These are phyloP conservation scores for Casuarina glauca DNA, from an alignment of 306 rosid genomes.

Conservation along the genomic window DNA sequence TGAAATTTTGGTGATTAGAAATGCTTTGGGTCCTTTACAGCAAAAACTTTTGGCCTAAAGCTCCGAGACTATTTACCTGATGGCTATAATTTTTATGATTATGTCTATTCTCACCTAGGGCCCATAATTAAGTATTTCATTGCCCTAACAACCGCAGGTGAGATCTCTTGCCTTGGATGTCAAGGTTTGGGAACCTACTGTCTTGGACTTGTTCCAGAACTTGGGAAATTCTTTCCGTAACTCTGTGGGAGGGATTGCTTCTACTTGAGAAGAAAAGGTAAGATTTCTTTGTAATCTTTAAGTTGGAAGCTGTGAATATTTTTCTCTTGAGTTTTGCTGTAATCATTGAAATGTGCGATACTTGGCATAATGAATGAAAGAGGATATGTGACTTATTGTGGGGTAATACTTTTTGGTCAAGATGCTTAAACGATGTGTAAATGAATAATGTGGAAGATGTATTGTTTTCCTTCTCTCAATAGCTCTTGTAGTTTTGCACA, in stretches of 20 bases:
- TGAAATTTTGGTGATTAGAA: background rate
- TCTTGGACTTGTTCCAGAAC: slow-evolving; percentile 77
- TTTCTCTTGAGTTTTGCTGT: background rate
- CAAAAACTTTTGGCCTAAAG: background rate
- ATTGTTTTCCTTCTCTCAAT: no score
- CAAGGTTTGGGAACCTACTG: slow-evolving; percentile 87
- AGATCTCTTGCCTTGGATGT: slow-evolving; percentile 89
- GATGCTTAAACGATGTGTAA: no score
- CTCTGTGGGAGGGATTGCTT: slow-evolving; percentile 87
- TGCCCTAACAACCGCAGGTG: slow-evolving; percentile 66
- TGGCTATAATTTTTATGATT: background rate
- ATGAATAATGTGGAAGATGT: no score
- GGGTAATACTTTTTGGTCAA: no score
- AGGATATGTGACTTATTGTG: background rate
- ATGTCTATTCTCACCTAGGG: background rate
- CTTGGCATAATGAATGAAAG: background rate
- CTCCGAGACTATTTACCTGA: slow-evolving; percentile 1
- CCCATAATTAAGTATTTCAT: slow-evolving; percentile 10
- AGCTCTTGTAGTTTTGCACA: no score
- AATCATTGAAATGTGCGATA: background rate
- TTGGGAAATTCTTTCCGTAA: slow-evolving; percentile 89
- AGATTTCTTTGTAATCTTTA: slow-evolving; percentile 23
- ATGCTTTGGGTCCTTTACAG: background rate
- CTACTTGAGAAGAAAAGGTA: slow-evolving; percentile 57
- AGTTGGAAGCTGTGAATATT: background rate